phyloP scores from a whole-genome alignment of 495 filamentous ascomycete genomes.

The Bathelium albidoporum region DNA sequence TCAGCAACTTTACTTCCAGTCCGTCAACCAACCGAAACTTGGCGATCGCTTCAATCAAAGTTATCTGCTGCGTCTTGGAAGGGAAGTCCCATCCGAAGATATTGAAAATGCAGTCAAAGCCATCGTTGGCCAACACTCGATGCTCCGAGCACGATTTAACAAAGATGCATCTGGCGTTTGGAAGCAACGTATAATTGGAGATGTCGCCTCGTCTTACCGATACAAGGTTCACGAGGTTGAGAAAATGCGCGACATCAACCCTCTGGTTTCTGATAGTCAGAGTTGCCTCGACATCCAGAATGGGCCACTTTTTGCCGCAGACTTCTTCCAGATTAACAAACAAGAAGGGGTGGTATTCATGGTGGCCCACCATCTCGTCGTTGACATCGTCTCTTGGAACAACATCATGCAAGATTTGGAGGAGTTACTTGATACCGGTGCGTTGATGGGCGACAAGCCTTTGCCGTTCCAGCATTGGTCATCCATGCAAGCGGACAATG shows the following conservation, averaged over 20 bases:
- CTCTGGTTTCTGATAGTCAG: constrained; percentile 16
- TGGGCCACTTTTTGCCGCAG: constrained; percentile 20
- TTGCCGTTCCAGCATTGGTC: constrained; percentile 20
- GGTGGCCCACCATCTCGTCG: constrained; percentile 21
- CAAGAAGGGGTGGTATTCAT: constrained; percentile 14
- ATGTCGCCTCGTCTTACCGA: constrained; percentile 14
- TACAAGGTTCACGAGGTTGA: constrained; percentile 11
- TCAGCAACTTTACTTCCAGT: constrained; percentile 18
- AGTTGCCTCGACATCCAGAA: constrained; percentile 11
- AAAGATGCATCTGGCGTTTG: constrained; percentile 6
- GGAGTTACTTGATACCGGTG: constrained; percentile 9
- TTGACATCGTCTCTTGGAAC: constrained; percentile 22
- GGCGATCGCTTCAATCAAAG: constrained; percentile 22
- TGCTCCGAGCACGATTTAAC: constrained; percentile 22
- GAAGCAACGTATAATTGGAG: constrained; percentile 21
- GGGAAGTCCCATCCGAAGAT: neutral
- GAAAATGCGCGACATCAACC: constrained; percentile 4
- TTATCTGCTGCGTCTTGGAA: constrained; percentile 13
- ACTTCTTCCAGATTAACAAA: constrained; percentile 12
- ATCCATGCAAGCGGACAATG: constrained; percentile 11
- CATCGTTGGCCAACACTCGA: constrained; percentile 20
- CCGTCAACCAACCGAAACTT: constrained; percentile 14
- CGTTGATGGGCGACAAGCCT: constrained; percentile 4
- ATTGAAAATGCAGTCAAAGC: constrained; percentile 15
- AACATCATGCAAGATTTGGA: constrained; percentile 19